A percentile compares a stretch with the other conserved stretches of the same genome.
These are phyloP conservation scores for Schizophyllum amplum DNA, from an alignment of 1,284 basidiomycete species.

Conservation along the genomic window DNA sequence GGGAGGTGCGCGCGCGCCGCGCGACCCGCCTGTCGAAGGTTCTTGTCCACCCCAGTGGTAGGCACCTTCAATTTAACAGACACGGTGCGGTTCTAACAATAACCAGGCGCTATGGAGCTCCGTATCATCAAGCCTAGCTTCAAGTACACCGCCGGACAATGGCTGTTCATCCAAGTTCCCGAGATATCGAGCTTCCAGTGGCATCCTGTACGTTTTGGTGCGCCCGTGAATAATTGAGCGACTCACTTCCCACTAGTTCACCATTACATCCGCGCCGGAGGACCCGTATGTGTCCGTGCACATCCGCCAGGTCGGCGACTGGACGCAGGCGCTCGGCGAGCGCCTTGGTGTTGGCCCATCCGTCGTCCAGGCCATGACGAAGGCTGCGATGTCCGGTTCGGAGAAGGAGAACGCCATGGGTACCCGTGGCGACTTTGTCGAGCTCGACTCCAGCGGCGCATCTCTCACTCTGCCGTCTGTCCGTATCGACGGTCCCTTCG, in stretches of 20 bases:
- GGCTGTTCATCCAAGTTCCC: slow-evolving; percentile 84
- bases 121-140: slow-evolving; percentile 84
- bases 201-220: slow-evolving; percentile 62
- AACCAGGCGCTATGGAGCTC: slow-evolving; percentile 75
- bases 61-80: slow-evolving; percentile 16
- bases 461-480: slow-evolving; percentile 54
- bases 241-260: slow-evolving; percentile 49
- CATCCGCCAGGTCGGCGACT: slow-evolving; percentile 88
- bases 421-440: slow-evolving; percentile 69
- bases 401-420: slow-evolving; percentile 49
- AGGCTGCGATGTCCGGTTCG: slow-evolving; percentile 63
- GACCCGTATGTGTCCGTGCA: slow-evolving; percentile 86
- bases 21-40: slow-evolving; percentile 74
- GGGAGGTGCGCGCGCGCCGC: slow-evolving; percentile 70
- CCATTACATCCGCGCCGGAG: slow-evolving; percentile 87
- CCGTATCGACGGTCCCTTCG: slow-evolving; percentile 81
- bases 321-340: slow-evolving; percentile 72
- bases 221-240: slow-evolving; percentile 5
- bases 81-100: slow-evolving; percentile 13
- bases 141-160: slow-evolving; percentile 85
- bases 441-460: slow-evolving; percentile 50
- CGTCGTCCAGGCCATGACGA: slow-evolving; percentile 67
- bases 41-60: slow-evolving; percentile 73
- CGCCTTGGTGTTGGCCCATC: slow-evolving; percentile 74
- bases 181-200: slow-evolving; percentile 79